phyloP scores from a whole-genome alignment of 2,329 filamentous ascomycete genomes.

The Aspergillus carbonarius region DNA sequence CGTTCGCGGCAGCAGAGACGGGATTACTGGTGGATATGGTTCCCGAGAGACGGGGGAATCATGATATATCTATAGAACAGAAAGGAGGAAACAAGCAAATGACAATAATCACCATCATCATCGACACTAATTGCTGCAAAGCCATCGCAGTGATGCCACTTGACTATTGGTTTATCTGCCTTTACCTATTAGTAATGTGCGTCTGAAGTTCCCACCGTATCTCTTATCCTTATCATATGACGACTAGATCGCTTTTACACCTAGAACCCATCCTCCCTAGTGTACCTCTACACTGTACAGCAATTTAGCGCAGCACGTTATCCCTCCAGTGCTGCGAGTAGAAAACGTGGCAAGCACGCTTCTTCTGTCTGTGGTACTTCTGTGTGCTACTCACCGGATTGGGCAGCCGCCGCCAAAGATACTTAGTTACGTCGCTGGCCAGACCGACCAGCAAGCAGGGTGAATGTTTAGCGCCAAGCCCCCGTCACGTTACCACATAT shows the following conservation, averaged over 20 bases:
- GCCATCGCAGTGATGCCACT: not conserved
- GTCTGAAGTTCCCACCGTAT: conserved; percentile 1
- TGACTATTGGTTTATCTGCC: not conserved
- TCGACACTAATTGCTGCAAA: not conserved
- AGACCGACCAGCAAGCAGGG: not conserved
- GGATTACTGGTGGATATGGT: not conserved
- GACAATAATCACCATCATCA: not conserved
- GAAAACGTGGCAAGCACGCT: conserved; percentile 10
- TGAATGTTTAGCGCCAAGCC: not conserved
- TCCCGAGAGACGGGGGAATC: not conserved
- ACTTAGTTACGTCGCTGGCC: not conserved
- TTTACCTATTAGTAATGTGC: not conserved
- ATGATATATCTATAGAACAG: not conserved
- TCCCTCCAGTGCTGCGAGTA: not conserved
- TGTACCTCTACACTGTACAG: not conserved
- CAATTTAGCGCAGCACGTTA: not conserved
- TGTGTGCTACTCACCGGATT: too few relatives aligned
- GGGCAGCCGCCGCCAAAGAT: not conserved
- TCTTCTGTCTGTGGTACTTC: not conserved
- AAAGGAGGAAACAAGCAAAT: not conserved
- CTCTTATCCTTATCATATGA: conserved; percentile 14
- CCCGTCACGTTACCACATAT: conserved; percentile 5
- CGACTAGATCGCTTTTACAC: not conserved
- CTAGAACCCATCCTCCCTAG: too few relatives aligned
- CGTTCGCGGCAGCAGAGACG: not conserved